A percentile compares a stretch with the other conserved stretches of the same genome.
Conservation (phyloP, 2,329 filamentous ascomycete species). For the Hypoxylon rubiginosum region DNA sequence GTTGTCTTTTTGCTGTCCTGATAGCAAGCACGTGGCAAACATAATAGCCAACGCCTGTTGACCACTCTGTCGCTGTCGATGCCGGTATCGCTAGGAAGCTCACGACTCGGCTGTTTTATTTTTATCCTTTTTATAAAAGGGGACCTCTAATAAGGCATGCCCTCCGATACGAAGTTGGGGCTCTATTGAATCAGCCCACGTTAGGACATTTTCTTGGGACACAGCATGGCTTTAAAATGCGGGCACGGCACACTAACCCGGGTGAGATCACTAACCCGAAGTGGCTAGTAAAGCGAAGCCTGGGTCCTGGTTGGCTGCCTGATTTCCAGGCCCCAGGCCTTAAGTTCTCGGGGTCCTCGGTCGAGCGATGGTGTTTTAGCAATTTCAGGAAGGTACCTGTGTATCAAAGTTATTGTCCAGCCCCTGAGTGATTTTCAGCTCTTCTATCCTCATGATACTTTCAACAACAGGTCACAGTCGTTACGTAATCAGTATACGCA, state of each 20-base stretch:
- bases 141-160: constrained; percentile 18
- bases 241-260: constrained; percentile 29
- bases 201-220: constrained; percentile 15
- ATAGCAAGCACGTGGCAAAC: too few relatives aligned
- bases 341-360: constrained; percentile 17
- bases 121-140: background rate
- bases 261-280: constrained; percentile 14
- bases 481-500: constrained; percentile 1
- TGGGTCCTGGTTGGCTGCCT: constrained; percentile 34
- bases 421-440: constrained; percentile 41
- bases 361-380: constrained; percentile 12
- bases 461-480: constrained; percentile 2
- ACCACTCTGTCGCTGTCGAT: background rate
- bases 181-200: constrained; percentile 30
- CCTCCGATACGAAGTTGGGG: constrained; percentile 31
- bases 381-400: constrained; percentile 39
- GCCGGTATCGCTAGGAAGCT: background rate
- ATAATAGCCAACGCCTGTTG: too few relatives aligned
- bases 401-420: constrained; percentile 24
- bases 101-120: background rate
- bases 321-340: constrained; percentile 29
- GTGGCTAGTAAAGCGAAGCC: background rate
- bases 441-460: constrained; percentile 5
- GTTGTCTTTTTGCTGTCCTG: too few relatives aligned
- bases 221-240: constrained; percentile 29